Conservation (phyloP, 2,329 filamentous ascomycete genomes). For the Pyricularia grisea region DNA sequence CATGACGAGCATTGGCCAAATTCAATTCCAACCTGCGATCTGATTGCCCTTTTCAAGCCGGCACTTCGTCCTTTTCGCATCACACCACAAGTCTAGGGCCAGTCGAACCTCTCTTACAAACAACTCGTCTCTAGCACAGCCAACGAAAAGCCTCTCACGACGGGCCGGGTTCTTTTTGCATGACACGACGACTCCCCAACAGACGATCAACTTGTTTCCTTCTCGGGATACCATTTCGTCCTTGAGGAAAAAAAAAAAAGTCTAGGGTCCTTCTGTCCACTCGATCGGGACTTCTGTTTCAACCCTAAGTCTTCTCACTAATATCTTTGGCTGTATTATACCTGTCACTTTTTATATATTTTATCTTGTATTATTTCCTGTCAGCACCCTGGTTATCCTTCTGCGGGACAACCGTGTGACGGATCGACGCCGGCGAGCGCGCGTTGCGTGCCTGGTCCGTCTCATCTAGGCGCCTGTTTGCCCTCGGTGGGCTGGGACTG, state of each 20-base stretch:
- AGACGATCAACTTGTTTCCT: not conserved
- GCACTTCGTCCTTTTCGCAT: constrained; percentile 1
- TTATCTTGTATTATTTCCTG: not conserved
- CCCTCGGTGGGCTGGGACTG: not conserved
- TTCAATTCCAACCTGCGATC: constrained; percentile 10
- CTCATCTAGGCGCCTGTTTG: not conserved
- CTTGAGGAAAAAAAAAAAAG: not conserved
- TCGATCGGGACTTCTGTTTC: not conserved
- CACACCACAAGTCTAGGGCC: not conserved
- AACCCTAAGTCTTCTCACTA: not conserved
- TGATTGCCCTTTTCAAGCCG: constrained; percentile 17
- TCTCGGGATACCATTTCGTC: constrained; percentile 9
- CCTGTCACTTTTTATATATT: not conserved
- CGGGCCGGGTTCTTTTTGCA: not conserved
- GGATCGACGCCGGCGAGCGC: not conserved
- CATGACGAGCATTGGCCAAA: not conserved
- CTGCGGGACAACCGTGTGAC: not conserved
- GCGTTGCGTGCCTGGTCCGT: not conserved
- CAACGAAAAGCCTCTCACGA: not conserved
- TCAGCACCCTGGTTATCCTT: not conserved
- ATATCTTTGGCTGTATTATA: not conserved
- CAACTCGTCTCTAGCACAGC: not conserved
- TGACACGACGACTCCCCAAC: not conserved
- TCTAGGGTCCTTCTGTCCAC: not conserved
- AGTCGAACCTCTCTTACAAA: not conserved